These are phyloP conservation scores for Thalassiosira exigua DNA, from an alignment of 352 stramenopile species.

Conservation along the genomic window DNA sequence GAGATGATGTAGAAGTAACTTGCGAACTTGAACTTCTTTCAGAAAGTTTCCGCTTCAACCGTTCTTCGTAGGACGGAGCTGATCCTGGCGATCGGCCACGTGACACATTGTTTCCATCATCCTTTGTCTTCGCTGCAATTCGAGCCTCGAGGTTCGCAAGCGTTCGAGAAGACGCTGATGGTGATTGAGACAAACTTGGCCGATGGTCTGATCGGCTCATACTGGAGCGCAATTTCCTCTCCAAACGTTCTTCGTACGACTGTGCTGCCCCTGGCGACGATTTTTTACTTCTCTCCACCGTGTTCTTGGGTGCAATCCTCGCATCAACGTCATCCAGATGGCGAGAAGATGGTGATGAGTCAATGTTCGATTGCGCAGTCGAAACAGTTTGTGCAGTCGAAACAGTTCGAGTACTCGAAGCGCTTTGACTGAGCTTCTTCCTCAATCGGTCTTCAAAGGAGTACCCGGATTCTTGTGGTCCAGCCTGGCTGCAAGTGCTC, in stretches of 20 bases:
- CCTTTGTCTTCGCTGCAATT: neutral
- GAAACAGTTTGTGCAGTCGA: no score
- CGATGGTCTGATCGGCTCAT: no score
- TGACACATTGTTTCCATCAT: neutral
- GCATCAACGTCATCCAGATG: no score
- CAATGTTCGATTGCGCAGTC: no score
- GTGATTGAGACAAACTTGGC: neutral
- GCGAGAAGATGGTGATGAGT: no score
- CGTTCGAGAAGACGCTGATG: neutral
- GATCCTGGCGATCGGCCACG: neutral
- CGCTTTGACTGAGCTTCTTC: conserved; percentile 9
- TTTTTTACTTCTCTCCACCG: no score
- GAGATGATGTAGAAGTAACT: neutral
- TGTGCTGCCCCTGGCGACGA: no score
- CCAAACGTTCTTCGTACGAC: conserved; percentile 4
- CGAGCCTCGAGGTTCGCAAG: neutral
- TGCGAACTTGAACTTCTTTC: neutral
- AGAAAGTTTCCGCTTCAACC: neutral
- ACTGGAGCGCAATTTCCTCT: conserved; percentile 3
- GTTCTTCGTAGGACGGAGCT: neutral
- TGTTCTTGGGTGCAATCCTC: no score
- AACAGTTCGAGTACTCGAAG: no score
- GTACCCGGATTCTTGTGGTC: neutral
- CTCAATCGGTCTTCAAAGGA: conserved; percentile 14
- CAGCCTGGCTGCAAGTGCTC: neutral